Evolutionary conservation across 2,329 filamentous ascomycete genomes (phyloP).

Genomic region (Colletotrichum graminicola): DNA sequence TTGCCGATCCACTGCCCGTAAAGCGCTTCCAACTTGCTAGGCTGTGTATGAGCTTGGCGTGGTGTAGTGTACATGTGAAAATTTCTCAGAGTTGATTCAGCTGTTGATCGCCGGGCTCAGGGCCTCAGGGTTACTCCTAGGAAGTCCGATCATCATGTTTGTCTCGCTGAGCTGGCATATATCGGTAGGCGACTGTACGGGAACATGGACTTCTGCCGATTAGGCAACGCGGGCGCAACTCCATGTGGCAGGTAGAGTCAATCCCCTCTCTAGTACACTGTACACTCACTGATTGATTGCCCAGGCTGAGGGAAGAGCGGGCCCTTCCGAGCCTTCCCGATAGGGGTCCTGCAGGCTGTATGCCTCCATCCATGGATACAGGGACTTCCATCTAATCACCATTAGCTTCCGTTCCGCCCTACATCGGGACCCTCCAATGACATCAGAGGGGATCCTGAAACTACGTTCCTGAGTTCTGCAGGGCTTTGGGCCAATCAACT

Average conservation of each 20-base stretch:
- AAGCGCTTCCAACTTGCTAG: constrained; percentile 27
- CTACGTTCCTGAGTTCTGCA: constrained; percentile 39
- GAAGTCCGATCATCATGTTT: background rate
- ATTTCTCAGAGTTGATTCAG: constrained; percentile 12
- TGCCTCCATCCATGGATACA: constrained; percentile 24
- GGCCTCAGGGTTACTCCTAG: constrained; percentile 4
- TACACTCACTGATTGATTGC: background rate
- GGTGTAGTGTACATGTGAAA: constrained; percentile 34
- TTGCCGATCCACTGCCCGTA: constrained; percentile 33
- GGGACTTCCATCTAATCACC: background rate
- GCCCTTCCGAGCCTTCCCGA: constrained; percentile 40
- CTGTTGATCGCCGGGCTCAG: constrained; percentile 4
- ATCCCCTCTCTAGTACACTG: background rate
- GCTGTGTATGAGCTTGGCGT: constrained; percentile 25
- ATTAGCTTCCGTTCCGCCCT: constrained; percentile 23
- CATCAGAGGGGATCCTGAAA: constrained; percentile 38
- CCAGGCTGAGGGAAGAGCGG: constrained; percentile 33
- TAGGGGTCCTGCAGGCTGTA: constrained; percentile 42
- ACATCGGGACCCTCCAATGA: constrained; percentile 40
- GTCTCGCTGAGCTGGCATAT: background rate
- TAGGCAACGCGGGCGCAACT: background rate
- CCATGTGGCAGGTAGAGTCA: constrained; percentile 9
- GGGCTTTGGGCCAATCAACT: constrained; percentile 25
- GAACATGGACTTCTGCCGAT: constrained; percentile 13
- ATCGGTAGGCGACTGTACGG: background rate